A percentile compares a stretch with the other conserved stretches of the same genome.
phyloP scores from a whole-genome alignment of 768 basidiomycete genomes.

The Phaeotremella skinneri region DNA sequence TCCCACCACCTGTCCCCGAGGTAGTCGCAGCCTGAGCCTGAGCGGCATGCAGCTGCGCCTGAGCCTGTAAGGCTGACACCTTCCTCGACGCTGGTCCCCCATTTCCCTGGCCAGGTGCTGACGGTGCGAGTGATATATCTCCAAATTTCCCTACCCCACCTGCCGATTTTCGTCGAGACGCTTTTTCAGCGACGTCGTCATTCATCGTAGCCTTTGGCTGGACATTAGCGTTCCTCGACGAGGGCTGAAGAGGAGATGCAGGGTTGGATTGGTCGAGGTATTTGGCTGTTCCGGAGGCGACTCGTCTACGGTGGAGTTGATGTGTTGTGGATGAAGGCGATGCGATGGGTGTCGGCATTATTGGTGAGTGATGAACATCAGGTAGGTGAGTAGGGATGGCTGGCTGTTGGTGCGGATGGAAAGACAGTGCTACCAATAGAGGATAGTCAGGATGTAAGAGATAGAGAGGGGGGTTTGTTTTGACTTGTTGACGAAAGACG shows the following conservation, averaged over 20 bases:
- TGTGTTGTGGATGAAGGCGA: no score
- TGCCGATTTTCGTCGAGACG: conserved; percentile 61
- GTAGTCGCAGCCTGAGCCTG: conserved; percentile 54
- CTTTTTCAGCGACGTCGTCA: conserved; percentile 84
- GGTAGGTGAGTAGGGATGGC: no score
- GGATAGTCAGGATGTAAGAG: no score
- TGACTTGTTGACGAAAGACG: no score
- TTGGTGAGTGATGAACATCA: no score
- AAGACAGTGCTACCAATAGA: no score
- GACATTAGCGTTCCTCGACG: conserved; percentile 2
- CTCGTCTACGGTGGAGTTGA: not conserved
- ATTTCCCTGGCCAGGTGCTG: conserved; percentile 50
- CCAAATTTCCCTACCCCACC: conserved; percentile 45
- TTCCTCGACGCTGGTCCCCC: conserved; percentile 80
- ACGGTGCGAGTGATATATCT: conserved; percentile 25
- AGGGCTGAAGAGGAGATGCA: conserved; percentile 19
- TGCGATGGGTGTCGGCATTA: no score
- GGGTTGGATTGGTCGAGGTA: not conserved
- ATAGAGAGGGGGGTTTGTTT: no score
- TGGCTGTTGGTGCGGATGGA: no score
- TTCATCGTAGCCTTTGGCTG: conserved; percentile 55
- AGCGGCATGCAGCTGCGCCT: conserved; percentile 69
- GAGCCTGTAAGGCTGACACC: conserved; percentile 36
- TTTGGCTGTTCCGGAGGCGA: not conserved
- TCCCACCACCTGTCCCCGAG: conserved; percentile 12